Evolutionary conservation across 139 green algal species (phyloP), one percentile per base, ranked within the genome.

Genomic region (Closterium sp.): DNA sequence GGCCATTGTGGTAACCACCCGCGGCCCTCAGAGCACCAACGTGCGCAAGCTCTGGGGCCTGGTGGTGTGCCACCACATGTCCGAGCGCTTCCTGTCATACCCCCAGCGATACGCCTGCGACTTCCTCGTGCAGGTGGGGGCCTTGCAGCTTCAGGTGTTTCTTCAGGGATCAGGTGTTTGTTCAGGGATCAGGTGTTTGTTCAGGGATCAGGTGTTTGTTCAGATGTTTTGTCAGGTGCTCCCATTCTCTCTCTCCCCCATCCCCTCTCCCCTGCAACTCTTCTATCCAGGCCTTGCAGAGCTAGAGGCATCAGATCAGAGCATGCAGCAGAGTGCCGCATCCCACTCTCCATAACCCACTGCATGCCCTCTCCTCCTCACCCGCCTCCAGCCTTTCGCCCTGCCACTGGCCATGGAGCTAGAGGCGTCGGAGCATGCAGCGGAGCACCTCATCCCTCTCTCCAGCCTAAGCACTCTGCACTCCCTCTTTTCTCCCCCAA

Each of bases 81-180:
- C 38, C 30, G 33, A 33, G 2, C 90, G 90, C 30, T 33, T 91
- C 86, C 32, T 93, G 33, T 33, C 85, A 5, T 93, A 93, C 85
- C 90, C 90, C 3, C 90, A 90, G 86, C 90, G 85, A 9, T 90
- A 25, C 31, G 85, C 90, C 85, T 93, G 90, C 86, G 85, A 66
- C 85, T 93, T 93, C 86, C 38, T 93, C 85, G 21, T 93, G 4
- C 90, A 93, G 90, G 90, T 92, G 23, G 32, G 85, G 12, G n/a
- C n/a, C n/a, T n/a, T n/a, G n/a, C n/a, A n/a, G n/a, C n/a, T n/a
- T n/a, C n/a, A n/a, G n/a, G n/a, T n/a, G n/a, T n/a, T n/a, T n/a
- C n/a, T n/a, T n/a, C n/a, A n/a, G n/a, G n/a, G n/a, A n/a, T n/a
- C n/a, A n/a, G n/a, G n/a, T n/a, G n/a, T n/a, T n/a, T n/a, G n/a